Evolutionary conservation across 495 filamentous ascomycete genomes (phyloP).

Genomic region (Neurospora intermedia): DNA sequence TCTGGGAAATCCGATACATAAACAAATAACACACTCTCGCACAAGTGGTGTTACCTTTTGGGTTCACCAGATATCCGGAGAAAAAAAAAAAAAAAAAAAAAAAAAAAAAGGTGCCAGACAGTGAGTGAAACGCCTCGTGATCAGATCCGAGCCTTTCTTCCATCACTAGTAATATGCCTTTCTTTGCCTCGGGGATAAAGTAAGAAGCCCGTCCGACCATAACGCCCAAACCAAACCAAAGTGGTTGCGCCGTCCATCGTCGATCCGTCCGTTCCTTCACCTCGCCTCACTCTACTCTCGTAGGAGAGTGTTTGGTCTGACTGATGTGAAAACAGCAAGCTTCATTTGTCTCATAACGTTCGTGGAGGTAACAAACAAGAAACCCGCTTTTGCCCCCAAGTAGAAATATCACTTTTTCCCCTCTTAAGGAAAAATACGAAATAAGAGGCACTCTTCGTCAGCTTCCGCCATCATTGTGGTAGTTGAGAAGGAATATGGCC

Average conservation of each 20-base stretch:
- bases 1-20: neutral
- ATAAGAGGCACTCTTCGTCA: neutral
- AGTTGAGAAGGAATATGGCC: neutral
- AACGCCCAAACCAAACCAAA: neutral
- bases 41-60: neutral
- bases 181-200: neutral
- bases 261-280: neutral
- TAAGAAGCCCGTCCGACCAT: neutral
- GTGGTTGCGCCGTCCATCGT: neutral
- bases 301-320: neutral
- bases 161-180: neutral
- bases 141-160: neutral
- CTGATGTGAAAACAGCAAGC: neutral
- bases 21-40: neutral
- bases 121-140: neutral
- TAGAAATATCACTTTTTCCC: neutral
- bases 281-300: neutral
- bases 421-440: neutral
- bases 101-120: neutral
- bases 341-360: slow-evolving; percentile 1
- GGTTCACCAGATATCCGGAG: neutral
- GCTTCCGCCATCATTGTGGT: neutral
- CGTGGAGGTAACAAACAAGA: slow-evolving; percentile 1
- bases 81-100: neutral
- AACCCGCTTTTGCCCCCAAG: neutral